Evolutionary conservation across 1,284 basidiomycete genomes (phyloP), one percentile per base, ranked within the genome.

Genomic region (Singerocomus rubriflavus): DNA sequence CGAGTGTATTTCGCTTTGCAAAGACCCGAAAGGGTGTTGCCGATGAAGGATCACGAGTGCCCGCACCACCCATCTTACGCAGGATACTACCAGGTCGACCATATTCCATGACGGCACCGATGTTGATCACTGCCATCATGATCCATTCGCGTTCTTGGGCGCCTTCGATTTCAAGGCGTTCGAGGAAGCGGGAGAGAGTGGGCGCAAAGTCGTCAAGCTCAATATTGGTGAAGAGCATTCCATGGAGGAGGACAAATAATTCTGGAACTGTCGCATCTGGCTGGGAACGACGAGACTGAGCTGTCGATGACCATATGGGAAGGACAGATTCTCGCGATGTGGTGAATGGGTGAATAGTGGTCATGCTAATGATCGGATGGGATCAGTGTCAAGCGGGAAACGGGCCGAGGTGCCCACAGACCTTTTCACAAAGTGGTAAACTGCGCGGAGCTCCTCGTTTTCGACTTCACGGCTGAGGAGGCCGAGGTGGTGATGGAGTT

Each of bases 371-470:
- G 31, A 45, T 35, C 49, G 29, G 36, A 61, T 30, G 42, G 38
- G 47, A 36, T 49, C 44, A 55, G 35, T 6, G 14, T 29, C 13
- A 41, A 46, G 14, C 35, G 6, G 39, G 21, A 21, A 21, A 37
- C 8, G 37, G 39, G 48, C n/a, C 6, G 14, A 55, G 12, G 38
- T 0, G 42, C 32, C 40, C 1, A 71, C 79, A 46, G 34, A 92
- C 92, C 92, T 96, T 73, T 98, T 98, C n/a, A 86, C 80, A 59
- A 95, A 96, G 69, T 98, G 96, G 67, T 99, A 96, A 10, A 98
- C 77, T 0, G 85, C 85, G 8, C 86, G 77, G n/a, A 95, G 69
- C 57, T 97, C 94, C 59, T 96, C 91, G 1, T 79, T 81, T 51
- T 89, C 86, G 17, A 81, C 80, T 61, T 94, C 91, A 21, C 89